phyloP scores from a whole-genome alignment of 768 basidiomycete genomes.

The Leucocoprinus sp. region DNA sequence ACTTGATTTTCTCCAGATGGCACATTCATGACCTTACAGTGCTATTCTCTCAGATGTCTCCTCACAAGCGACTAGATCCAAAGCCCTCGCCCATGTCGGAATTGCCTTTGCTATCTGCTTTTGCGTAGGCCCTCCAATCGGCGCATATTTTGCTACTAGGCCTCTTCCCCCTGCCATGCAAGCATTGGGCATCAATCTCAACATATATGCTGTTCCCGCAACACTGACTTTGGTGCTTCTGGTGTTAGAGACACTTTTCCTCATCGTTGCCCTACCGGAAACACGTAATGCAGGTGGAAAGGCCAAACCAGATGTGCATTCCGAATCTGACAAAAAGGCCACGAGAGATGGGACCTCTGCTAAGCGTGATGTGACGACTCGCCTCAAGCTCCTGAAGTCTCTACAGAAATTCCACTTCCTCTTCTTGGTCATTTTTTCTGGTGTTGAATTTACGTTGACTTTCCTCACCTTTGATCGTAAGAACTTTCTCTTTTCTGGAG shows the following conservation, averaged over 20 bases:
- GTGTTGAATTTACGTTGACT: constrained; percentile 93
- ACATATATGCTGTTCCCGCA: constrained; percentile 90
- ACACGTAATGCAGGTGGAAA: constrained; percentile 49
- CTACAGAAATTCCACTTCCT: constrained; percentile 70
- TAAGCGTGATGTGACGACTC: constrained; percentile 33
- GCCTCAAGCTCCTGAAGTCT: constrained; percentile 47
- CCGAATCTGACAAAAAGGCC: constrained; percentile 14
- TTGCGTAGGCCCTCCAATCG: constrained; percentile 86
- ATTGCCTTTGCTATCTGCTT: constrained; percentile 97
- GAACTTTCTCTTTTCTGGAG: constrained; percentile 21
- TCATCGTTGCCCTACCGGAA: constrained; percentile 74
- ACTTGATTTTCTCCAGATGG: neutral
- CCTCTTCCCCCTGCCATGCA: constrained; percentile 57
- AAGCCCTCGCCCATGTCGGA: constrained; percentile 84
- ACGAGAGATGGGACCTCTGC: constrained; percentile 19
- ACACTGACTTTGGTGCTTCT: constrained; percentile 73
- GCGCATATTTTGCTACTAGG: constrained; percentile 91
- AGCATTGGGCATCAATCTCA: constrained; percentile 56
- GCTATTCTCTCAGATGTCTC: constrained; percentile 93
- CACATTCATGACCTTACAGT: constrained; percentile 29
- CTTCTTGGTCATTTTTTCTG: constrained; percentile 88
- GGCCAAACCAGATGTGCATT: constrained; percentile 11
- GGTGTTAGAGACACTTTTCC: constrained; percentile 70
- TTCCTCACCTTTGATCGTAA: constrained; percentile 87
- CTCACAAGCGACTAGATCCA: constrained; percentile 68